Percentiles rank a stretch among this genome's conserved stretches.
These are phyloP conservation scores for Batkoa obscura DNA, from an alignment of 371 early-diverging fungal species.

Conservation along the genomic window DNA sequence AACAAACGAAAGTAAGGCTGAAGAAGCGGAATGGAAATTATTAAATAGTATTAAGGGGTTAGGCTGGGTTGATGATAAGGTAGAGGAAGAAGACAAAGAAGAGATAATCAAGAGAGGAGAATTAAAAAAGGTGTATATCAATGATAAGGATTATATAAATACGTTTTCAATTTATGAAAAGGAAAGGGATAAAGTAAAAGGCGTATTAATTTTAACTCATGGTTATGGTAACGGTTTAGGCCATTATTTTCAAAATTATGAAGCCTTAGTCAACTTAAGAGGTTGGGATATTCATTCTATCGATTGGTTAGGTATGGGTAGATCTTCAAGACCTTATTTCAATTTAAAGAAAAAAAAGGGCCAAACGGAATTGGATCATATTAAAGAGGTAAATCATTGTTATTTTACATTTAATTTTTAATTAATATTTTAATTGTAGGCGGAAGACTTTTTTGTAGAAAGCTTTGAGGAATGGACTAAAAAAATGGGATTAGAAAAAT, in stretches of 20 bases:
- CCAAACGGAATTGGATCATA: constrained; percentile 24
- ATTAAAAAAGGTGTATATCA: too few species aligned
- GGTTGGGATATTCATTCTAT: constrained; percentile 57
- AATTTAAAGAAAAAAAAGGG: constrained; percentile 15
- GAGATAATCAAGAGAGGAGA: too few species aligned
- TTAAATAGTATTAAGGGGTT: too few species aligned
- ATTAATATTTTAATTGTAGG: constrained; percentile 10
- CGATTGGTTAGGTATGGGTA: constrained; percentile 83
- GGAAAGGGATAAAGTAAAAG: constrained; percentile 10
- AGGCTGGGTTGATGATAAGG: too few species aligned
- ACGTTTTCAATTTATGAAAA: background rate
- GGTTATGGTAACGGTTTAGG: constrained; percentile 87
- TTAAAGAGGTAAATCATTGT: constrained; percentile 17
- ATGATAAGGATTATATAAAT: too few species aligned
- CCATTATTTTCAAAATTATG: constrained; percentile 70
- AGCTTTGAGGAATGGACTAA: constrained; percentile 80
- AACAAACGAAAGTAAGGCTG: too few species aligned
- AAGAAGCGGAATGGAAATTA: too few species aligned
- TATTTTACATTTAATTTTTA: constrained; percentile 2
- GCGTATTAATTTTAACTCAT: constrained; percentile 69
- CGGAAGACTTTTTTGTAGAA: constrained; percentile 78
- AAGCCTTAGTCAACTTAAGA: constrained; percentile 35
- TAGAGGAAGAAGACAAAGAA: too few species aligned
- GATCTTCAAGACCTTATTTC: constrained; percentile 52
- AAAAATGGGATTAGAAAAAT: constrained; percentile 49